Conservation (phyloP, 495 filamentous ascomycete species). For the Aspergillus steynii region DNA sequence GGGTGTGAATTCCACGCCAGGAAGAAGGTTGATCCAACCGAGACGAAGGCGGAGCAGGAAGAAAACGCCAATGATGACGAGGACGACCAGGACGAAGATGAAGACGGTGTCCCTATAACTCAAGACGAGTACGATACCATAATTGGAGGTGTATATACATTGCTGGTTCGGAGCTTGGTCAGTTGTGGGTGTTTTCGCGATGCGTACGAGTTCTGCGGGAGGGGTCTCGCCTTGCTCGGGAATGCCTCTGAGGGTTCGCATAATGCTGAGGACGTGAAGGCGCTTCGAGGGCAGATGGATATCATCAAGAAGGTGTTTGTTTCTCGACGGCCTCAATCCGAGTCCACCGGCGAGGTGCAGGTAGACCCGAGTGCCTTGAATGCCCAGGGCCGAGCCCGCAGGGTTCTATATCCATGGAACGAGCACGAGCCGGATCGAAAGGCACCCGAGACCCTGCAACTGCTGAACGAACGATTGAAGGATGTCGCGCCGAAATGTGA, state of each 20-base stretch:
- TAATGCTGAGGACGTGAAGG: conserved; percentile 7
- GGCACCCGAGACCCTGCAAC: conserved; percentile 60
- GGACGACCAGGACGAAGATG: conserved; percentile 26
- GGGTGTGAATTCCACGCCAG: conserved; percentile 45
- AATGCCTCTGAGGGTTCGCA: conserved; percentile 28
- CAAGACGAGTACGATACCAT: conserved; percentile 42
- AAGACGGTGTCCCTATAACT: conserved; percentile 38
- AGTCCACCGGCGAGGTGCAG: conserved; percentile 23
- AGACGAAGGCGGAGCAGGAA: conserved; percentile 11
- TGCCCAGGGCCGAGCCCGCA: conserved; percentile 73
- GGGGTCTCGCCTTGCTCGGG: conserved; percentile 33
- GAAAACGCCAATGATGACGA: conserved; percentile 13
- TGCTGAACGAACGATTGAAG: conserved; percentile 66
- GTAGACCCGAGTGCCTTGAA: conserved; percentile 57
- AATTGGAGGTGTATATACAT: conserved; percentile 40
- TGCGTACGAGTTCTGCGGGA: conserved; percentile 63
- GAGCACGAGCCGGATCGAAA: conserved; percentile 82
- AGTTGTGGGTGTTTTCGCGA: conserved; percentile 70
- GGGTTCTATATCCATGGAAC: conserved; percentile 96
- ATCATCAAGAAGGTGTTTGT: conserved; percentile 29
- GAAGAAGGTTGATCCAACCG: conserved; percentile 19
- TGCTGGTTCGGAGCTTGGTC: conserved; percentile 58
- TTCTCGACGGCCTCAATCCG: conserved; percentile 32
- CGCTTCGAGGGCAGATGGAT: conserved; percentile 30
- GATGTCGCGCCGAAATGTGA: conserved; percentile 67